Base-by-base conservation (phyloP, 2,329 filamentous ascomycete genomes). In the Calycina herbarum region DNA sequence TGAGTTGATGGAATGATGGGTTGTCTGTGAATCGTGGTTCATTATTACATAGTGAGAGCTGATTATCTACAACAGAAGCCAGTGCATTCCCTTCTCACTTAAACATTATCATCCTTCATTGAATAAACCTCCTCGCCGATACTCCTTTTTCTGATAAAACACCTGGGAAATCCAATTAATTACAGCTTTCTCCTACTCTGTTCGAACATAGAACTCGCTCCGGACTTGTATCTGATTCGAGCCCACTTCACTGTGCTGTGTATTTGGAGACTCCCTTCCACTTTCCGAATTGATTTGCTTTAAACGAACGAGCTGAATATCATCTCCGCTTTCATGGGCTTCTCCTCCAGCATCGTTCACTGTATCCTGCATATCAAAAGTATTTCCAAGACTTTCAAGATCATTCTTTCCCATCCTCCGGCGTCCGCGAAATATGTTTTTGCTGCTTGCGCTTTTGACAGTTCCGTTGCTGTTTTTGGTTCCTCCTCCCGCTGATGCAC, bases 191-290 rank as follows among this genome's bases (percentile, higher is more conserved):
- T 24, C 15, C 27, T 61, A 61, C 13, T 61, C 59, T 29, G 38
- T 29, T 27, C 40, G 59, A 61, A 61, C 59, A 29, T 45, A n/a
- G 24, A 51, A 51, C 10, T 61, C 40, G 5, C 40, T 29, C 10
- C 40, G 59, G 11, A 51, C 59, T 40, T 61, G 38, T 45, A 61
- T 61, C 20, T 61, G 42, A 51, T 61, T 61, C 45, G 59, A 51
- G 51, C 27, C 59, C 40, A 61, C 4, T 51, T 61, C 59, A 51
- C 20, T 59, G 2, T 59, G 33, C 48, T 54, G 48, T 20, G 58
- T 40, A 29, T 7, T 10, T 2, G 31, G 17, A 24, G 58, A 24
- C 13, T 59, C 58, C 33, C 35, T 59, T 27, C n/a, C 58, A 59
- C n/a, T 59, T 29, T 24, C 58, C 3, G 35, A 38, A 15, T 59